Evolutionary conservation across 2,329 filamentous ascomycete species (phyloP).

Genomic region (Penicillium sp.): DNA sequence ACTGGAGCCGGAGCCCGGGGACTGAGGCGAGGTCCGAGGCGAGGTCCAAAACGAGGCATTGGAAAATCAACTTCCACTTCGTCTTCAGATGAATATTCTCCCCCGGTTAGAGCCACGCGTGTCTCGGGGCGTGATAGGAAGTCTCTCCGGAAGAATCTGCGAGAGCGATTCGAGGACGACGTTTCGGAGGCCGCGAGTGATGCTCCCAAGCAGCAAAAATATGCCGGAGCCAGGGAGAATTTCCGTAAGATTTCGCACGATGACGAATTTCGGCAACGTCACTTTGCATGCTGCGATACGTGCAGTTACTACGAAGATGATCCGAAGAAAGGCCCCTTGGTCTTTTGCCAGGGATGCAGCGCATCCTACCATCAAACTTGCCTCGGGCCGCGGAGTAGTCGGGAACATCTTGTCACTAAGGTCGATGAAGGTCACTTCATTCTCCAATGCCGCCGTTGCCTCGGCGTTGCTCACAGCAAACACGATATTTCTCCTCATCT

Average conservation of each 20-base stretch:
- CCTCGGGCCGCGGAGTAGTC: slow-evolving; percentile 66
- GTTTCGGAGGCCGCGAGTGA: slow-evolving; percentile 38
- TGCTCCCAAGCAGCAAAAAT: slow-evolving; percentile 47
- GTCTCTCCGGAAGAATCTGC: slow-evolving; percentile 40
- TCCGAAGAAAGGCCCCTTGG: slow-evolving; percentile 64
- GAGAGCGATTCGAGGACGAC: slow-evolving; percentile 41
- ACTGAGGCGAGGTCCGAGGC: background rate
- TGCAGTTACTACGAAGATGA: slow-evolving; percentile 60
- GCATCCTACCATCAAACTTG: slow-evolving; percentile 79
- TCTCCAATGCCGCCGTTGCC: slow-evolving; percentile 83
- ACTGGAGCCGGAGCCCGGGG: no score
- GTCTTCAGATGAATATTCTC: slow-evolving; percentile 13
- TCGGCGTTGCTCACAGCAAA: slow-evolving; percentile 66
- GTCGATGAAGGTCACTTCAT: slow-evolving; percentile 73
- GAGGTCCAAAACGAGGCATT: background rate
- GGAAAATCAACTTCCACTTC: background rate
- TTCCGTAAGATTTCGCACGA: slow-evolving; percentile 64
- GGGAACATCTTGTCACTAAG: slow-evolving; percentile 92
- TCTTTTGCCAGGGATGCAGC: slow-evolving; percentile 90
- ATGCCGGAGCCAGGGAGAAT: slow-evolving; percentile 66
- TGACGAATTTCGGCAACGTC: slow-evolving; percentile 67
- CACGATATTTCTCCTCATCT: slow-evolving; percentile 68
- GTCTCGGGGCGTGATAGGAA: slow-evolving; percentile 33
- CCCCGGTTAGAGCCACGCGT: slow-evolving; percentile 20
- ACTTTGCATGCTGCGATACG: slow-evolving; percentile 69